Conservation (phyloP, 2,329 filamentous ascomycete genomes). For the Colletotrichum ledebouriae region DNA sequence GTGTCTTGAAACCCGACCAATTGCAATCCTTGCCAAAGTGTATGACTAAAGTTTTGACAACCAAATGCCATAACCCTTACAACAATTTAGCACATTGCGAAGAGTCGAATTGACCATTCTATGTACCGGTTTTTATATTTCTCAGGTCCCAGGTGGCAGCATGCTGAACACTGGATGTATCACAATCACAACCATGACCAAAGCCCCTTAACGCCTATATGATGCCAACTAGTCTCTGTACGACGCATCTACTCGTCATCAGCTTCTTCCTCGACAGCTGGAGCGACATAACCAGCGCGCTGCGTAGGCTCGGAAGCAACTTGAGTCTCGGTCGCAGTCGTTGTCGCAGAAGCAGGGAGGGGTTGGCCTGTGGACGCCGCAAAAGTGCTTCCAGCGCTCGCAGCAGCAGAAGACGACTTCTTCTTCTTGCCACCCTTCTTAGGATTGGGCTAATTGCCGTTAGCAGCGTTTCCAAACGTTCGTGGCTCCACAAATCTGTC, state of each 20-base stretch:
- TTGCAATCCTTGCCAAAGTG: no score
- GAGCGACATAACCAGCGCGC: conserved; percentile 61
- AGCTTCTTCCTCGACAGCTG: conserved; percentile 66
- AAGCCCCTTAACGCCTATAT: conserved; percentile 38
- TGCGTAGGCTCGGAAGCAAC: conserved; percentile 59
- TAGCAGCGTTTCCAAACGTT: neutral
- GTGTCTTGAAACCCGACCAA: neutral
- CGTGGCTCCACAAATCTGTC: neutral
- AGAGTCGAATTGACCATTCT: conserved; percentile 2
- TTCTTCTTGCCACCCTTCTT: conserved; percentile 70
- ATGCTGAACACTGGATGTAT: conserved; percentile 29
- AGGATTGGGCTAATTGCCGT: conserved; percentile 51
- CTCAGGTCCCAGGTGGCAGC: conserved; percentile 24
- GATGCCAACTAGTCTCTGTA: conserved; percentile 25
- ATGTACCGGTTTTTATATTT: conserved; percentile 15
- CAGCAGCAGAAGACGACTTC: conserved; percentile 53
- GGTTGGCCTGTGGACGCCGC: conserved; percentile 67
- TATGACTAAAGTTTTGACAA: no score
- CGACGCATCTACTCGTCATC: conserved; percentile 59
- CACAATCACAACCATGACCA: conserved; percentile 28
- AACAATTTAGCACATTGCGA: conserved; percentile 8
- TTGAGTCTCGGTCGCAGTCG: conserved; percentile 69
- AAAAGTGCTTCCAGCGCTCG: conserved; percentile 58
- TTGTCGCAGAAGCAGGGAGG: conserved; percentile 66
- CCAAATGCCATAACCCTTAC: neutral